Conservation (phyloP, 257 asterid species). For the Verbascum thapsus region DNA sequence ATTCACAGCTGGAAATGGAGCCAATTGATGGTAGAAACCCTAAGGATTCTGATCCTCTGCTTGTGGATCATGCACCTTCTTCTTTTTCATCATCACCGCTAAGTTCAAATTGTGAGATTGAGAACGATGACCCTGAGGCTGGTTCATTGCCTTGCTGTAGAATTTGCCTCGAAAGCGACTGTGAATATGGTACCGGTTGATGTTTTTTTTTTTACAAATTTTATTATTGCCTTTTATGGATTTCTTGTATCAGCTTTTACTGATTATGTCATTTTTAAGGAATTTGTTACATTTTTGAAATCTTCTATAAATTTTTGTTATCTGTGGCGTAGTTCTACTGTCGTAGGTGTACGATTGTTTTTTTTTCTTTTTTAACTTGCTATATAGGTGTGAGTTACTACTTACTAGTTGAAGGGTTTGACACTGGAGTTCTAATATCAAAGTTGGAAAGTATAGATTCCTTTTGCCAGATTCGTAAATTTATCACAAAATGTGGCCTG, state of each 20-base stretch:
- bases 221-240: not conserved
- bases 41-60: slow-evolving; percentile 55
- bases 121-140: slow-evolving; percentile 44
- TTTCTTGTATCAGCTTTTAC: not conserved
- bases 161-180: slow-evolving; percentile 54
- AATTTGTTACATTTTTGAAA: not conserved
- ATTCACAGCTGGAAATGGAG: slow-evolving; percentile 41
- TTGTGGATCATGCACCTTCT: slow-evolving; percentile 18
- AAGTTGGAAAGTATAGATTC: no score
- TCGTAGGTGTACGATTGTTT: not conserved
- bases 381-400: no score
- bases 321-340: not conserved
- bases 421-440: no score
- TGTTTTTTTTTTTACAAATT: not conserved
- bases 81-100: slow-evolving; percentile 12
- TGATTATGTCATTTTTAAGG: not conserved
- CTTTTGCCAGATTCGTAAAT: not conserved
- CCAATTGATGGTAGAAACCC: slow-evolving; percentile 28
- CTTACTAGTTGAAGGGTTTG: no score
- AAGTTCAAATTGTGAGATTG: slow-evolving; percentile 33
- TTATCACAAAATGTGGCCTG: not conserved
- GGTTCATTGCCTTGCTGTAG: slow-evolving; percentile 53
- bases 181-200: slow-evolving; percentile 37
- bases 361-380: no score
- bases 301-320: not conserved